Evolutionary conservation across 768 basidiomycete genomes (phyloP), one percentile per base, ranked within the genome.

Genomic region (Amyloporia xantha): DNA sequence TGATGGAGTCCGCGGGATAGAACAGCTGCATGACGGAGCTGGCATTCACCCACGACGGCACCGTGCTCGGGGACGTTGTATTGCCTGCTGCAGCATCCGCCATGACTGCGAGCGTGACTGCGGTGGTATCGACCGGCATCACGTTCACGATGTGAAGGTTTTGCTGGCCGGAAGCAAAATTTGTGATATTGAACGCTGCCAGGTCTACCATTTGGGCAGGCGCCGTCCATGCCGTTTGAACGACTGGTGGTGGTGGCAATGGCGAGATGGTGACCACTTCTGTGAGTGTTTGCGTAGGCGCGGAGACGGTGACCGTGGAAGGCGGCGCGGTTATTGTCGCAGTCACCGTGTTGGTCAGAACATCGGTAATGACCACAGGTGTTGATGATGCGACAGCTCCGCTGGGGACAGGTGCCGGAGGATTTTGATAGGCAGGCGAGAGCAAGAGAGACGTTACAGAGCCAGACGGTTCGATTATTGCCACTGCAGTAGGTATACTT

Each of bases 1-100:
- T 85, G 61, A 84, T 74, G 1, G 86, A 88, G 41, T 73, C 66
- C 19, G 71, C 73, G 2, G 87, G 88, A 57, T 86, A 91, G 51
- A 78, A 66, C 19, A 90, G 67, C 52, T 84, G 82, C 10, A 91
- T 61, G 44, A 75, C 65, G 0, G 82, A 63, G 27, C 64, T 65
- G 4, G 61, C 43, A 57, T 69, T 63, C 43, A 59, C 57, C 61
- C 61, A 63, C 7, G 59, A 52, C 37, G 51, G 51, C 19, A 47
- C 47, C 21, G 54, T 13, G 15, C 41, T 54, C 40, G 56, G 53
- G 55, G 51, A 51, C 19, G 48, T 47, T 21, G 54, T 15, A n/a
- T 40, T 54, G 33, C 55, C 53, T 4, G 52, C 50, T 41, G 37
- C 33, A 28, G 48, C 28, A 30, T 36, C 53, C 2, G 36, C 47